Evolutionary conservation across 148 eudicot genomes (phyloP), one percentile per base, ranked within the genome.

Genomic region (Dianthus caryophyllus): DNA sequence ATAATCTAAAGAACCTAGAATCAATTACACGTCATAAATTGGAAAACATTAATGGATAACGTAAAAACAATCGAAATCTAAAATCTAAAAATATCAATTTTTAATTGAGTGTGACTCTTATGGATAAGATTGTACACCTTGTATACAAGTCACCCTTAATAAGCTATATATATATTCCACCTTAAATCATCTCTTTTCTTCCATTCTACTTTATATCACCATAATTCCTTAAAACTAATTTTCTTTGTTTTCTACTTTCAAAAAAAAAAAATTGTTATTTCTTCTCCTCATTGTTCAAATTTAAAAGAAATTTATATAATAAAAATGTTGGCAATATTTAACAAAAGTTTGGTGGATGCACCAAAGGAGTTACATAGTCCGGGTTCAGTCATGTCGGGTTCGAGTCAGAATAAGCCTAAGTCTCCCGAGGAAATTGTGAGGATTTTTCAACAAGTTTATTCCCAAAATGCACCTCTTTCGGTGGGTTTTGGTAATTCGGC

Each of bases 291-390:
- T 2, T 2, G n/a, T 50, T 12, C 33, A 54, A 33, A 2, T 33
- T 33, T 2, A 17, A 68, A 22, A 31, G 59, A n/a, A n/a, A n/a
- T n/a, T n/a, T n/a, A n/a, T n/a, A n/a, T n/a, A 4, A 50, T 5
- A 29, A 81, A 74, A 62, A 86, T 87, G 91, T 84, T 91, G 90
- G 90, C 85, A 53, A 81, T 88, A 41, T 91, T 91, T 84, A 88
- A 82, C 78, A 77, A 83, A 65, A 84, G 73, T 22, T 66, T 91
- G 82, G 87, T 84, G 25, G 78, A 88, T 65, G 76, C 92, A 75
- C 97, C 97, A 65, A 66, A 78, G 76, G 97, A 91, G 79, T 77
- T 91, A 15, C 73, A 91, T 24, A 84, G 97, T 85, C 92, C 95
- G 21, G 73, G 67, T 16, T 55, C 84, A 14, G 21, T 24, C 24